A percentile compares a stretch with the other conserved stretches of the same genome.
These are phyloP conservation scores for Hymenotorrendiella dingleyae DNA, from an alignment of 2,329 filamentous ascomycete species.

Conservation along the genomic window DNA sequence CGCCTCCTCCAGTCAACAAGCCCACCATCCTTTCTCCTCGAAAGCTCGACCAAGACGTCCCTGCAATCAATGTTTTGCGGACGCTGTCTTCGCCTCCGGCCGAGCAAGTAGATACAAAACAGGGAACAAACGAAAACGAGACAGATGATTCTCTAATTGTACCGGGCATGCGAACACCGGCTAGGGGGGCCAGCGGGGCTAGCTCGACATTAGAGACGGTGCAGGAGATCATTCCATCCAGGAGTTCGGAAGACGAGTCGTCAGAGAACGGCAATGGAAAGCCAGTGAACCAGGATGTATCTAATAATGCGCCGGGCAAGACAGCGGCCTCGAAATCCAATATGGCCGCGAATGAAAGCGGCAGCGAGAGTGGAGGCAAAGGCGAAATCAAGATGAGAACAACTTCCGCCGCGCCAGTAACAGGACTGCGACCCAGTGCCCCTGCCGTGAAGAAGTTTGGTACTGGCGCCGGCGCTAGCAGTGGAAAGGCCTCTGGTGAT, in stretches of 20 bases:
- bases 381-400: conserved; percentile 35
- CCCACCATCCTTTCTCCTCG: conserved; percentile 40
- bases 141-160: conserved; percentile 23
- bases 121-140: conserved; percentile 19
- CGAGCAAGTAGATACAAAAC: conserved; percentile 31
- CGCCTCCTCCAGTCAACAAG: conserved; percentile 60
- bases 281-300: conserved; percentile 32
- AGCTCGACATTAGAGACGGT: conserved; percentile 76
- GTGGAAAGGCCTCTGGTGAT: conserved; percentile 62
- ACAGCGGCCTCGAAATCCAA: conserved; percentile 43
- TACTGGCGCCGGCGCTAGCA: conserved; percentile 53
- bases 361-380: conserved; percentile 60
- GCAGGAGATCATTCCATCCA: conserved; percentile 72
- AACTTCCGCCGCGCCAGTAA: conserved; percentile 35
- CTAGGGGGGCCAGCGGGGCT: conserved; percentile 52
- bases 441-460: conserved; percentile 58
- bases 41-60: conserved; percentile 45
- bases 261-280: conserved; percentile 40
- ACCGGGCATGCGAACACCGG: conserved; percentile 51
- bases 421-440: conserved; percentile 43
- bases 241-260: conserved; percentile 40
- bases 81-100: conserved; percentile 36
- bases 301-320: conserved; percentile 20
- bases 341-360: conserved; percentile 45
- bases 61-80: conserved; percentile 48